These are phyloP conservation scores for Xylariomycetidae sp. DNA, from an alignment of 2,329 filamentous ascomycete species.

Conservation along the genomic window DNA sequence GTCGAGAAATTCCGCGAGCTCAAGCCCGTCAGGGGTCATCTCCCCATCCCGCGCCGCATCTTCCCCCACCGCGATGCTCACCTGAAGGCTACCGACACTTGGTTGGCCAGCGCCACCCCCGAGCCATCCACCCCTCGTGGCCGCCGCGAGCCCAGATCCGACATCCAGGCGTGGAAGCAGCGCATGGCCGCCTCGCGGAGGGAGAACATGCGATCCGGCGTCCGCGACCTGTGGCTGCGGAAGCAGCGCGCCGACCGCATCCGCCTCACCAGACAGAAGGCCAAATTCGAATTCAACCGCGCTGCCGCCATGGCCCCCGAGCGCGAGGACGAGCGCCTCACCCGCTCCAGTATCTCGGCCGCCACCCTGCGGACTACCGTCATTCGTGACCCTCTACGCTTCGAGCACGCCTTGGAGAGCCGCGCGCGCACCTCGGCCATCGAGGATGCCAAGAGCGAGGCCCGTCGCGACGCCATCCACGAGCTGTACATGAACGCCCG, in stretches of 20 bases:
- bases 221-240: slow-evolving; percentile 64
- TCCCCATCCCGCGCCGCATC: slow-evolving; percentile 78
- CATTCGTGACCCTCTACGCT: slow-evolving; percentile 58
- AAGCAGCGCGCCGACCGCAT: slow-evolving; percentile 43
- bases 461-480: slow-evolving; percentile 68
- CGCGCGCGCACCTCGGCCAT: slow-evolving; percentile 36
- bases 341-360: slow-evolving; percentile 59
- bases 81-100: slow-evolving; percentile 57
- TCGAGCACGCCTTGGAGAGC: slow-evolving; percentile 45
- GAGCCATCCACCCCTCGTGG: slow-evolving; percentile 39
- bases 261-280: slow-evolving; percentile 34
- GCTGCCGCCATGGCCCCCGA: slow-evolving; percentile 58
- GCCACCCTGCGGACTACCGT: slow-evolving; percentile 47
- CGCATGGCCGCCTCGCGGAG: slow-evolving; percentile 69
- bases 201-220: slow-evolving; percentile 65
- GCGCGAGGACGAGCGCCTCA: slow-evolving; percentile 72
- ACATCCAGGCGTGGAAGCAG: slow-evolving; percentile 58
- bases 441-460: slow-evolving; percentile 48
- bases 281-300: slow-evolving; percentile 43
- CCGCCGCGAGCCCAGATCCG: slow-evolving; percentile 31
- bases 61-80: slow-evolving; percentile 57
- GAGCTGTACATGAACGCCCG: slow-evolving; percentile 86
- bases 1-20: slow-evolving; percentile 31
- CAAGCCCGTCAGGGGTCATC: slow-evolving; percentile 63
- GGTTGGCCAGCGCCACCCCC: slow-evolving; percentile 57